Evolutionary conservation across 495 filamentous ascomycete genomes (phyloP).

Genomic region (Tuber brumale): DNA sequence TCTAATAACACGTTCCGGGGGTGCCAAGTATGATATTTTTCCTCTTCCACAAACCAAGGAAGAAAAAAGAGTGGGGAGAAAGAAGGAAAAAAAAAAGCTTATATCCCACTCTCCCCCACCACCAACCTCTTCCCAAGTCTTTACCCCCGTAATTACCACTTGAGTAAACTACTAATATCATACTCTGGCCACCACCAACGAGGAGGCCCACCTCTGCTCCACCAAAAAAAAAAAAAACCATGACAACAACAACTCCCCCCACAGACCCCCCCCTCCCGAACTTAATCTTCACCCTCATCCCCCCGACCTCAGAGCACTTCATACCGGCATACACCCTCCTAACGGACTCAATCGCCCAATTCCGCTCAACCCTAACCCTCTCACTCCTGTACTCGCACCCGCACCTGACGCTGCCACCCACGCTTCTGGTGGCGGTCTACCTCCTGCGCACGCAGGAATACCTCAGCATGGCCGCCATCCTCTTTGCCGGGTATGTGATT

Average conservation of each 20-base stretch:
- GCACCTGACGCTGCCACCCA: slow-evolving; percentile 43
- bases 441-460: slow-evolving; percentile 41
- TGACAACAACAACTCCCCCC: not conserved
- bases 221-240: not conserved
- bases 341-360: slow-evolving; percentile 57
- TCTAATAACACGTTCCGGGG: not conserved
- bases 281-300: slow-evolving; percentile 31
- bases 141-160: not conserved
- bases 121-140: not conserved
- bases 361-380: slow-evolving; percentile 52
- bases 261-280: not conserved
- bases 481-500: slow-evolving; percentile 48
- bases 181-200: not conserved
- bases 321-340: slow-evolving; percentile 50
- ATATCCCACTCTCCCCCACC: not conserved
- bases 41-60: not conserved
- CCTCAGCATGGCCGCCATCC: slow-evolving; percentile 44
- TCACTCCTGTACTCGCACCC: slow-evolving; percentile 52
- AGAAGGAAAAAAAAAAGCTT: not conserved
- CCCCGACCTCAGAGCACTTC: slow-evolving; percentile 42
- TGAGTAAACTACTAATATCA: not conserved
- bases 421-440: slow-evolving; percentile 43
- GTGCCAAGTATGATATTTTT: not conserved
- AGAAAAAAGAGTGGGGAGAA: not conserved
- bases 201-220: not conserved